Conservation (phyloP, 495 filamentous ascomycete species). For the Xylona heveae region DNA sequence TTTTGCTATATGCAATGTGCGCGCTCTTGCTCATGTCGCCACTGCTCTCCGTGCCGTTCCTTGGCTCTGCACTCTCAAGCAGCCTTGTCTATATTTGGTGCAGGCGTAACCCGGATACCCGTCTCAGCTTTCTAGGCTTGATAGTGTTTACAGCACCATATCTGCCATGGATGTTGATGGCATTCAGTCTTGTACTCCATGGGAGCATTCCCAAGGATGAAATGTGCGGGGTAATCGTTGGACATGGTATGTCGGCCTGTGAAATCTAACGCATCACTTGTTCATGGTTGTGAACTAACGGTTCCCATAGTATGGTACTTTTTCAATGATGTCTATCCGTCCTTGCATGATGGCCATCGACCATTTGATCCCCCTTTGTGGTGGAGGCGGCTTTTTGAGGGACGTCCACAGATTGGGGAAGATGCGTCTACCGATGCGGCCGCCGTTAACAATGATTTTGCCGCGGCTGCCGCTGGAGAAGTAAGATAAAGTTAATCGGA, state of each 20-base stretch:
- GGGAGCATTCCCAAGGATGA: slow-evolving; percentile 84
- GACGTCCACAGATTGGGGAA: slow-evolving; percentile 12
- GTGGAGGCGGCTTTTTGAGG: slow-evolving; percentile 76
- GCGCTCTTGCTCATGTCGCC: slow-evolving; percentile 66
- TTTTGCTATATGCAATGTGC: slow-evolving; percentile 63
- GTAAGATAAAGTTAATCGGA: background rate
- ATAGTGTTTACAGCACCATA: slow-evolving; percentile 86
- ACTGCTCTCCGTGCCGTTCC: slow-evolving; percentile 68
- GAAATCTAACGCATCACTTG: background rate
- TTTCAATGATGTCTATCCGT: slow-evolving; percentile 90
- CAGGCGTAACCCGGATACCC: slow-evolving; percentile 75
- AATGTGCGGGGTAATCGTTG: slow-evolving; percentile 78
- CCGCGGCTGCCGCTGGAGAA: slow-evolving; percentile 3
- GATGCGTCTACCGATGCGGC: slow-evolving; percentile 6
- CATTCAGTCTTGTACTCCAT: slow-evolving; percentile 68
- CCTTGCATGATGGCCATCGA: slow-evolving; percentile 61
- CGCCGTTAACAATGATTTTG: slow-evolving; percentile 5
- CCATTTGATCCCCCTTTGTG: slow-evolving; percentile 80
- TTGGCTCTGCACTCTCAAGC: slow-evolving; percentile 74
- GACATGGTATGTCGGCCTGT: slow-evolving; percentile 34
- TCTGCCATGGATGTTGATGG: slow-evolving; percentile 91
- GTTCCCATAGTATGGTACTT: slow-evolving; percentile 64
- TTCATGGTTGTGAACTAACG: slow-evolving; percentile 5
- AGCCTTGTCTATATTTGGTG: slow-evolving; percentile 98
- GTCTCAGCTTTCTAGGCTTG: slow-evolving; percentile 76